Percentiles rank a stretch among this genome's conserved stretches.
Evolutionary conservation across 371 early-diverging fungal species (phyloP).

Genomic region (Choanephora cucurbitarum): DNA sequence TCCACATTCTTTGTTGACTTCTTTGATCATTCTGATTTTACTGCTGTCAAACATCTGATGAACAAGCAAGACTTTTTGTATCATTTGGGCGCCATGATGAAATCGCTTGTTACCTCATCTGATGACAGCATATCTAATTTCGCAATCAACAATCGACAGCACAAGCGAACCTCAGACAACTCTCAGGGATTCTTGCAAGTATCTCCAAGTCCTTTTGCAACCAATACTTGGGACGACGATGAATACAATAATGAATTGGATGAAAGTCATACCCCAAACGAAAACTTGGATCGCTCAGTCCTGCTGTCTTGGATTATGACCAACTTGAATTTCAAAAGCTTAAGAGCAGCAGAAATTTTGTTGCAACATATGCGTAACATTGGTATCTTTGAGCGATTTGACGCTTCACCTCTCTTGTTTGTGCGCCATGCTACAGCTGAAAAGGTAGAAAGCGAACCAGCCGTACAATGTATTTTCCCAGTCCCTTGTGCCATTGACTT

Average conservation of each 20-base stretch:
- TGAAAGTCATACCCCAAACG: constrained; percentile 25
- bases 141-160: constrained; percentile 11
- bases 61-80: constrained; percentile 44
- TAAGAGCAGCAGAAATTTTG: constrained; percentile 27
- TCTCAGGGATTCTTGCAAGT: constrained; percentile 38
- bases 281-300: constrained; percentile 32
- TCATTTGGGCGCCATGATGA: constrained; percentile 51
- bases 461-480: constrained; percentile 52
- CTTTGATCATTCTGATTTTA: constrained; percentile 17
- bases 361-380: constrained; percentile 61
- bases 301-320: constrained; percentile 43
- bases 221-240: constrained; percentile 10
- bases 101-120: constrained; percentile 27
- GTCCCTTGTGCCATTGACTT: constrained; percentile 56
- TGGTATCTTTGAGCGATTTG: constrained; percentile 56
- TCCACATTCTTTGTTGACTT: constrained; percentile 39
- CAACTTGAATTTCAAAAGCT: constrained; percentile 35
- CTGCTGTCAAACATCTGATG: constrained; percentile 28
- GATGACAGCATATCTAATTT: background rate
- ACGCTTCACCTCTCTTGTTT: constrained; percentile 54
- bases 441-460: constrained; percentile 1
- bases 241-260: constrained; percentile 18
- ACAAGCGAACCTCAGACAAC: constrained; percentile 22
- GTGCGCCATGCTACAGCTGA: background rate
- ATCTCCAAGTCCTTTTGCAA: constrained; percentile 17